Evolutionary conservation across 176 grass and related monocot species (phyloP), one percentile per base, ranked within the genome.

Genomic region (Musa acuminata): DNA sequence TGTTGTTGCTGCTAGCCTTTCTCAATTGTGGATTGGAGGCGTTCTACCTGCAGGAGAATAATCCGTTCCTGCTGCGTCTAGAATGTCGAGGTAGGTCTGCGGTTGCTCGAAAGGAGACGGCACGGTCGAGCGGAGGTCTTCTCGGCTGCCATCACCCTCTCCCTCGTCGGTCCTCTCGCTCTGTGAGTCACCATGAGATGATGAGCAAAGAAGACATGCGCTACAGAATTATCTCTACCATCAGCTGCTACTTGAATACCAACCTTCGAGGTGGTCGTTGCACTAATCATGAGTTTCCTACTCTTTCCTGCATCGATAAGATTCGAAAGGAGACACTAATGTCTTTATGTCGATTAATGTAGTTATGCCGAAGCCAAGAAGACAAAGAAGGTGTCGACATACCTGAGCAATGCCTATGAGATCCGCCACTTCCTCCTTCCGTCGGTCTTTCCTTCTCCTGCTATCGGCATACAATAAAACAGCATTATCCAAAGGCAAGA

Each of bases 41-140:
- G 83, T 96, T 78, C 86, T 87, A 64, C 49, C 75, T 6, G 86
- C 92, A 14, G 92, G 92, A 14, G 89, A 87, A 82, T 96, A 96
- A 79, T 96, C 92, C 92, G 92, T 92, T 14, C 89, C 92, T 63
- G 86, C 89, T 64, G 92, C 85, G 75, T 96, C 92, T n/a, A 96
- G 29, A 14, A 84, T 73, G 82, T 89, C 89, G 0, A 84, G 82
- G 72, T 92, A 83, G 3, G 68, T 24, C 65, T 50, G 17, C 19
- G 1, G 69, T 69, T 35, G 74, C 54, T 22, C 35, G 19, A 1
- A 21, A 13, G n/a, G 12, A 1, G 26, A 26, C 65, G 51, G 35
- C 67, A 13, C 3, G 26, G 70, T 13, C 17, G 52, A 16, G 23
- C n/a, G 64, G 8, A 69, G 69, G 20, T 78, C 66, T 0, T 52